Evolutionary conservation across 805 yeast species (phyloP).

Genomic region (Teunomyces gatunensis): DNA sequence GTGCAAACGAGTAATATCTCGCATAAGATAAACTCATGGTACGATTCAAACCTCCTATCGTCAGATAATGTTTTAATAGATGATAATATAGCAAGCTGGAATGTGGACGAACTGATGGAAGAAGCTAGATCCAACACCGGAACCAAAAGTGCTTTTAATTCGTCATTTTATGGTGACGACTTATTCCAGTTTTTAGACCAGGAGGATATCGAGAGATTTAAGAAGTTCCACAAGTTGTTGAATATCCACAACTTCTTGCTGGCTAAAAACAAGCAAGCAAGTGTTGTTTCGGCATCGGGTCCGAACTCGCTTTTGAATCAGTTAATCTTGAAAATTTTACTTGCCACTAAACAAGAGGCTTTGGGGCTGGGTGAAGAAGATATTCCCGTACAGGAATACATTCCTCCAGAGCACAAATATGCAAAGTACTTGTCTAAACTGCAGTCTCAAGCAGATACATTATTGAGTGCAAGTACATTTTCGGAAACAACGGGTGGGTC

Average conservation of each 20-base stretch:
- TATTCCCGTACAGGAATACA: not conserved
- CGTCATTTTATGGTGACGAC: constrained; percentile 31
- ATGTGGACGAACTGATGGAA: constrained; percentile 26
- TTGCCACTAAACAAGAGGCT: not conserved
- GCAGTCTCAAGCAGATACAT: not conserved
- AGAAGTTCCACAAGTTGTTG: constrained; percentile 17
- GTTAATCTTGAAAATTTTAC: not conserved
- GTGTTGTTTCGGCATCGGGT: not conserved
- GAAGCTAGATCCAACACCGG: not conserved
- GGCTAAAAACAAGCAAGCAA: not conserved
- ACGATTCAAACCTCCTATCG: constrained; percentile 7
- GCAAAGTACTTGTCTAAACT: not conserved
- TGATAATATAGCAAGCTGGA: constrained; percentile 38
- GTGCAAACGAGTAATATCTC: not conserved
- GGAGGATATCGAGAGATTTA: constrained; percentile 24
- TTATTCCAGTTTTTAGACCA: constrained; percentile 21
- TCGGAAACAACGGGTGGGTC: constrained; percentile 14
- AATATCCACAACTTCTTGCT: constrained; percentile 12
- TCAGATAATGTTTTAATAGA: constrained; percentile 15
- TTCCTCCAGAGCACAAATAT: not conserved
- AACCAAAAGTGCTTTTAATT: constrained; percentile 12
- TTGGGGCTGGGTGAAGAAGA: not conserved
- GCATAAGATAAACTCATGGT: constrained; percentile 13
- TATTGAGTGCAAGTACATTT: constrained; percentile 8
- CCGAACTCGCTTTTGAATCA: constrained; percentile 1